Conservation (phyloP, 208 protist genomes). For the Angomonas desouzai region DNA sequence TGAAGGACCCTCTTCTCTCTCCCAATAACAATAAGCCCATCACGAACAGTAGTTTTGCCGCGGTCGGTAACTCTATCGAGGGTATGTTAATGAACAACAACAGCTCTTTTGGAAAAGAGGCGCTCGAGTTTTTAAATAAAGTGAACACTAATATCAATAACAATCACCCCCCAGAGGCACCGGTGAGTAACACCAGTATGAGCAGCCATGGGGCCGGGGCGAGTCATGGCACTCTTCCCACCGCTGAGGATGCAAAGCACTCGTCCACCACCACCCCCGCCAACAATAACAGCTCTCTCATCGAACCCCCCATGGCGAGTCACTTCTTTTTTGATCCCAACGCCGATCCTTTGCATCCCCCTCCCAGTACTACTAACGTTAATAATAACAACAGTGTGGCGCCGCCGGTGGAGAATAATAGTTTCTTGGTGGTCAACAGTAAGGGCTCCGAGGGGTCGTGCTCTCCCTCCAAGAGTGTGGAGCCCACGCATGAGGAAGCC, state of each 20-base stretch:
- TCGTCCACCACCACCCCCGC: neutral
- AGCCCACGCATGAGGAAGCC: neutral
- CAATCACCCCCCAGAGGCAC: neutral
- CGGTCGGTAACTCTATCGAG: neutral
- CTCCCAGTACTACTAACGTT: neutral
- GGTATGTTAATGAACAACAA: neutral
- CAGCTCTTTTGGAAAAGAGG: constrained; percentile 2
- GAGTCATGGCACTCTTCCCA: neutral
- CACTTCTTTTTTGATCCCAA: neutral
- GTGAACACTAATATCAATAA: neutral
- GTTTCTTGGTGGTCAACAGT: neutral
- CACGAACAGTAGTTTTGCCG: neutral
- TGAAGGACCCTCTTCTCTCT: neutral
- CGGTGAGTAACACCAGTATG: neutral
- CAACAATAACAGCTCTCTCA: neutral
- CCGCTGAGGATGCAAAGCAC: neutral
- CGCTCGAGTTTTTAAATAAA: neutral
- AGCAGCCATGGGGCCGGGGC: neutral
- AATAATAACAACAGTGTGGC: neutral
- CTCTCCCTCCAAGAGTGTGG: neutral
- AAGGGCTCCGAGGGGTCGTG: too few relatives aligned
- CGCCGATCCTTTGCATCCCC: neutral
- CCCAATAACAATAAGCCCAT: neutral
- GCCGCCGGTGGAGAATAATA: too few relatives aligned
- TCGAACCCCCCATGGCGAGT: neutral